Base-by-base conservation (phyloP, 129 eudicot genomes). In the Flaveria robusta region DNA sequence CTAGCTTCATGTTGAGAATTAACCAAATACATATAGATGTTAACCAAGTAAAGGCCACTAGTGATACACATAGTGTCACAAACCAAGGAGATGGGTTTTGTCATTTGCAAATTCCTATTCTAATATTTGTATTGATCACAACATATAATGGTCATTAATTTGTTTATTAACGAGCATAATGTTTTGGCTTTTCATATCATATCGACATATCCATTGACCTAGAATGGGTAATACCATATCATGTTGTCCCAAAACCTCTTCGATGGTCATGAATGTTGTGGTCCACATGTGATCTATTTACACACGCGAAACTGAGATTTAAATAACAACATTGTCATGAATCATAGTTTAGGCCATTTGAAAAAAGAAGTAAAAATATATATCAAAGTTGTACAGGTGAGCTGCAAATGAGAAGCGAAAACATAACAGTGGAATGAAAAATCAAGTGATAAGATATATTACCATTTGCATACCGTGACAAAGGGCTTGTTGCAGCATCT, bases 241-340 rank as follows among this genome's bases (percentile, higher is more conserved):
- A 70, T 23, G 89, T 68, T 39, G 91, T 43, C 83, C 90, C 89
- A 77, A 81, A 86, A 56, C 63, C 87, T 87, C 96, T 82, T 83
- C 87, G 88, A 71, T 86, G 79, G 67, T 85, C 85, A 79, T 82
- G 75, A 81, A 46, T 75, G 71, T 74, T 47, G 82, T 81, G 76
- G 74, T 84, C 92, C 74, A 12, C 74, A 64, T 83, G 83, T 80
- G 96, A 78, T 79, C 86, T 83, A 86, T 72, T 72, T 49, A 87
- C 84, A 73, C 82, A 62, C 82, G 75, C n/a, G 86, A 77, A 64
- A 78, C 85, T 66, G 86, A 73, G 82, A 81, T 80, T 46, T 83
- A 83, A 56, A 79, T 55, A 77, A 71, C 66, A 75, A 64, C 56
- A 42, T 75, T 43, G 58, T 39, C 70, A 51, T 51, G 74, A 58